Conservation (phyloP, 2,329 filamentous ascomycete genomes). For the Pseudogymnoascus pannorum region DNA sequence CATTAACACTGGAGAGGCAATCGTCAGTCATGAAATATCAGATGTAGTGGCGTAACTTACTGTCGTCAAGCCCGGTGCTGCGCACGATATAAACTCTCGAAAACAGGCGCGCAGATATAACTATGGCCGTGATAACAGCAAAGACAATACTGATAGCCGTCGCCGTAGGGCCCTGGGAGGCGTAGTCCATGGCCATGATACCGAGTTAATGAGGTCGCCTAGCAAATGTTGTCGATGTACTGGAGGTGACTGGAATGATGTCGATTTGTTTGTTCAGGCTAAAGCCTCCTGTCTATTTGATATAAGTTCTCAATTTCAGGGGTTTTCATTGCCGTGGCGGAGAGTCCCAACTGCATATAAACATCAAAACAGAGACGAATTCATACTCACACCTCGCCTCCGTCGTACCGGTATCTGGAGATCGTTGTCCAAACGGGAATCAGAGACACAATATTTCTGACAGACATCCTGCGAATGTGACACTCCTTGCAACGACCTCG, state of each 20-base stretch:
- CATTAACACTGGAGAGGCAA: constrained; percentile 4
- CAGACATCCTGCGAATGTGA: background rate
- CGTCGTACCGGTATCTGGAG: background rate
- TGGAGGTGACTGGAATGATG: background rate
- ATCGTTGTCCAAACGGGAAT: background rate
- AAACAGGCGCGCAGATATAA: constrained; percentile 9
- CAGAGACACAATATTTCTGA: constrained; percentile 6
- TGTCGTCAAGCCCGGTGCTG: constrained; percentile 7
- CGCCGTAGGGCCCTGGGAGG: background rate
- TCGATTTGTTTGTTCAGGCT: background rate
- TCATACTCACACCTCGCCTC: background rate
- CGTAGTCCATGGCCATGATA: constrained; percentile 3
- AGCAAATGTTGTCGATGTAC: background rate
- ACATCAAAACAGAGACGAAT: constrained; percentile 6
- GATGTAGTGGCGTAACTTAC: background rate
- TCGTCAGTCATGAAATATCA: background rate
- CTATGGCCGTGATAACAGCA: constrained; percentile 8
- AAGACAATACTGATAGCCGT: constrained; percentile 9
- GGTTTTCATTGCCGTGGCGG: background rate
- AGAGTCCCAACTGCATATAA: constrained; percentile 2
- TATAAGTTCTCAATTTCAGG: background rate
- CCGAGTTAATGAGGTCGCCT: background rate
- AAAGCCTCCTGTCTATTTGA: background rate
- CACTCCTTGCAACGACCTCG: background rate
- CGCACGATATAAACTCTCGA: constrained; percentile 9